phyloP scores from a whole-genome alignment of 1,284 basidiomycete genomes.

The Hypsizygus ulmarius region DNA sequence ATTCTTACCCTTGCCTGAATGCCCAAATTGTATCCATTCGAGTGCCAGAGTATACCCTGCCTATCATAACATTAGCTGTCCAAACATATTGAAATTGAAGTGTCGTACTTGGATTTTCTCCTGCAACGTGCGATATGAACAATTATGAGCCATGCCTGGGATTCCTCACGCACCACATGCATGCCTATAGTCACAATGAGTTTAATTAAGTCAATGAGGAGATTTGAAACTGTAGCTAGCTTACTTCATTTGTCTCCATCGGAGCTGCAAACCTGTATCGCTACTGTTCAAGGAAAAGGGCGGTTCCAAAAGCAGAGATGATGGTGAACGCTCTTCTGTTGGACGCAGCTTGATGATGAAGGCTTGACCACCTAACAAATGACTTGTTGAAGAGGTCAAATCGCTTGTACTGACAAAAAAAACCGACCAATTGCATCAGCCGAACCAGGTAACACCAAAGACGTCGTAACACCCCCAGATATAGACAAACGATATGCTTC shows the following conservation, averaged over 20 bases:
- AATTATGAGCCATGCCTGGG: neutral
- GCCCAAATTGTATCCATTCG: slow-evolving; percentile 65
- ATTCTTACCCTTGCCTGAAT: slow-evolving; percentile 47
- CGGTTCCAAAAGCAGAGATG: slow-evolving; percentile 59
- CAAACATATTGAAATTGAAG: neutral
- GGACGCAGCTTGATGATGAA: slow-evolving; percentile 63
- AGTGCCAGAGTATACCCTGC: slow-evolving; percentile 39
- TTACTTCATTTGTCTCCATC: slow-evolving; percentile 65
- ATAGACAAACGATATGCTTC: slow-evolving; percentile 44
- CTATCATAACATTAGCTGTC: slow-evolving; percentile 17
- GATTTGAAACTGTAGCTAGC: slow-evolving; percentile 16
- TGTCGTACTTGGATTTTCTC: slow-evolving; percentile 43
- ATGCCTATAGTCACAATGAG: slow-evolving; percentile 29
- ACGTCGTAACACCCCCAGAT: slow-evolving; percentile 47
- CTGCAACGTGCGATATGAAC: slow-evolving; percentile 17
- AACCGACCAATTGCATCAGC: slow-evolving; percentile 56
- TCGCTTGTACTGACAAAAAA: neutral
- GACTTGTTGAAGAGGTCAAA: slow-evolving; percentile 3
- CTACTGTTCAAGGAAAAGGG: slow-evolving; percentile 47
- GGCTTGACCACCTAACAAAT: slow-evolving; percentile 53
- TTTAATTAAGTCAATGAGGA: neutral
- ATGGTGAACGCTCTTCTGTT: slow-evolving; percentile 51
- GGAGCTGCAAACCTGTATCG: slow-evolving; percentile 34
- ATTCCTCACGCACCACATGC: slow-evolving; percentile 37
- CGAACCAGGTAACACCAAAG: slow-evolving; percentile 46